phyloP scores from a whole-genome alignment of 2,329 filamentous ascomycete genomes.

The Epicoccum nigrum region DNA sequence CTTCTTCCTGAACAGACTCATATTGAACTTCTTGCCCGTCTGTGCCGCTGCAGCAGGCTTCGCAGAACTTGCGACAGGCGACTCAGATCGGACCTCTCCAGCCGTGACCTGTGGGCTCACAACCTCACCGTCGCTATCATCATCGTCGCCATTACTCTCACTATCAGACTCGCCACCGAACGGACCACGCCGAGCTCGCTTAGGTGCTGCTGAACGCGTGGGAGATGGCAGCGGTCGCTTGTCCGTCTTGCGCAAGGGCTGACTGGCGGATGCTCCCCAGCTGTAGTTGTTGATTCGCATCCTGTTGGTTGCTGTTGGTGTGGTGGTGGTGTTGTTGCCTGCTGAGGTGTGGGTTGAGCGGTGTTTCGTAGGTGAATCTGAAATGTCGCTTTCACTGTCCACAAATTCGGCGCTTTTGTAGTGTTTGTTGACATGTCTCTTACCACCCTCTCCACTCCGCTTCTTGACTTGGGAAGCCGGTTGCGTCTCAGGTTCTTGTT shows the following conservation, averaged over 20 bases:
- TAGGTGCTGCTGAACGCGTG: not conserved
- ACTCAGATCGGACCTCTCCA: not conserved
- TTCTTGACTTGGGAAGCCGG: not conserved
- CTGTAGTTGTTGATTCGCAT: not conserved
- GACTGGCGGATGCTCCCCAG: not conserved
- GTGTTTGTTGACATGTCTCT: not conserved
- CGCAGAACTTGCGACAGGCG: not conserved
- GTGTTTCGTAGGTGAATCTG: not conserved
- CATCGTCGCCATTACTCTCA: not conserved
- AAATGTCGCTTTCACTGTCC: not conserved
- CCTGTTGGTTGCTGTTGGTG: not conserved
- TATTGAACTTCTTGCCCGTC: no score
- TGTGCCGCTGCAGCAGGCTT: not conserved
- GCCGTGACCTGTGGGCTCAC: not conserved
- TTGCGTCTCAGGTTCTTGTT: not conserved
- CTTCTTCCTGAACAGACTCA: no score
- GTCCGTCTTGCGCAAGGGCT: not conserved
- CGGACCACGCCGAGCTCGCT: not conserved
- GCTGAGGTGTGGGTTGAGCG: not conserved
- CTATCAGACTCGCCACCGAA: not conserved
- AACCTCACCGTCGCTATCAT: not conserved
- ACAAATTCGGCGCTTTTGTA: not conserved
- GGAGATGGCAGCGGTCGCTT: slow-evolving; percentile 1
- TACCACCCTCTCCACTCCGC: not conserved
- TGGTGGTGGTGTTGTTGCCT: not conserved